Conservation (phyloP, 345 rosid genomes). For the Citrus mangshanensis region DNA sequence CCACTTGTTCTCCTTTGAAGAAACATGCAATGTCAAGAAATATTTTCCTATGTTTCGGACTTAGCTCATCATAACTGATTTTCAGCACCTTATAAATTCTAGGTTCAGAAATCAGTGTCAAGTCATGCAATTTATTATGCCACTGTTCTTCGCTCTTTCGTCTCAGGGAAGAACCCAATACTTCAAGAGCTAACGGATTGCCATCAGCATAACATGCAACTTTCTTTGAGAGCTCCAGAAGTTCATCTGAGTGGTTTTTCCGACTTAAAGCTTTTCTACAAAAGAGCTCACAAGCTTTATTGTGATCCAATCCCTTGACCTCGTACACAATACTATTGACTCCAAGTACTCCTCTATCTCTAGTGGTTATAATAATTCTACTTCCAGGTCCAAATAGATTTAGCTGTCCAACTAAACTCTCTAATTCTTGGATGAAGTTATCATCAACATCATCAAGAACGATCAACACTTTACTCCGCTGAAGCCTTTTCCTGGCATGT, state of each 20-base stretch:
- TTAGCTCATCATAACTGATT: constrained; percentile 16
- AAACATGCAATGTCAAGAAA: constrained; percentile 51
- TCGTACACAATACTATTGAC: background rate
- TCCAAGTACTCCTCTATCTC: background rate
- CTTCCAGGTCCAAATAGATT: background rate
- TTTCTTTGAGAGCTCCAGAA: background rate
- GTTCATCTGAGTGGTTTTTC: background rate
- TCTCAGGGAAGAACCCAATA: background rate
- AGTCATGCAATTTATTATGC: background rate
- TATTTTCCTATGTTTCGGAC: constrained; percentile 10
- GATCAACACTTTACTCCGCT: background rate
- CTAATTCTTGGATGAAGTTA: background rate
- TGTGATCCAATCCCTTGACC: background rate
- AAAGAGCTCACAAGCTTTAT: constrained; percentile 17
- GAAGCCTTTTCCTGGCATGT: background rate
- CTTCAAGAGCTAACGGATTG: constrained; percentile 13
- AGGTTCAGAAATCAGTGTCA: background rate
- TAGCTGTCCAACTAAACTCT: background rate
- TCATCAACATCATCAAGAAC: constrained; percentile 7
- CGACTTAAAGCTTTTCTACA: background rate
- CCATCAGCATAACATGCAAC: constrained; percentile 14
- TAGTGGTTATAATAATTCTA: constrained; percentile 5
- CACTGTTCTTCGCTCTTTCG: background rate
- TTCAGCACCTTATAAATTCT: constrained; percentile 1
- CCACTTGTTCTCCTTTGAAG: constrained; percentile 25